Base-by-base conservation (phyloP, 2,329 filamentous ascomycete genomes). In the Chrysoporthe deuterocubensis region DNA sequence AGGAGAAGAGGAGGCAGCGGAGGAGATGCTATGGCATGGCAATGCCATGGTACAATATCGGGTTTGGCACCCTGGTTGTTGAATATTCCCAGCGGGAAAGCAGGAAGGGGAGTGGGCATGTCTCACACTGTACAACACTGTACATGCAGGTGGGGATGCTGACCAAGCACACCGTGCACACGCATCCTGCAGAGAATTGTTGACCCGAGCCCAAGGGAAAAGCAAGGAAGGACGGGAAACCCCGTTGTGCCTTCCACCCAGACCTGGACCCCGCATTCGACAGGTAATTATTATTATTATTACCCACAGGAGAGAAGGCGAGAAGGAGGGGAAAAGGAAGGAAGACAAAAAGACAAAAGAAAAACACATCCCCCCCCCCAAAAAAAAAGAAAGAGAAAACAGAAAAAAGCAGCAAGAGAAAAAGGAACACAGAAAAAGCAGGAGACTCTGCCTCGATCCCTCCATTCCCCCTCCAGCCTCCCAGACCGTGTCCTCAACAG, bases 181-280 rank as follows among this genome's bases (percentile, higher is more conserved):
- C 54, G 40, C 18, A 48, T 43, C 63, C 44, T 43, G 63, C 32
- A 42, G n/a, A 26, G n/a, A 40, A 11, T 59, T 40, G 57, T n/a
- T 26, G 18, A 43, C 57, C 37, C 26, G 26, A 21, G 37, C n/a
- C 57, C 57, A 59, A 6, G 34, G 2, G 18, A 11, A 32, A 6
- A 42, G 34, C 57, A 40, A 46, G 40, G 40, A 60, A 60, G 44
- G 57, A 60, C 37, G 26, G 34, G 57, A 42, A 58, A n/a, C 46
- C 40, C 62, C 62, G 62, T 56, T 32, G 59, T 32, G 44, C 21
- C 59, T 62, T 62, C 26, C 44, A 18, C 32, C 7, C n/a, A 32
- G 42, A 26, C 37, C 57, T n/a, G 32, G 34, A 58, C 57, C 40
- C 57, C 57, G 40, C 58, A 43, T 32, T 44, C 58, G 26, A 32